phyloP scores from a whole-genome alignment of 306 rosid genomes.

The Prinsepia uniflora region DNA sequence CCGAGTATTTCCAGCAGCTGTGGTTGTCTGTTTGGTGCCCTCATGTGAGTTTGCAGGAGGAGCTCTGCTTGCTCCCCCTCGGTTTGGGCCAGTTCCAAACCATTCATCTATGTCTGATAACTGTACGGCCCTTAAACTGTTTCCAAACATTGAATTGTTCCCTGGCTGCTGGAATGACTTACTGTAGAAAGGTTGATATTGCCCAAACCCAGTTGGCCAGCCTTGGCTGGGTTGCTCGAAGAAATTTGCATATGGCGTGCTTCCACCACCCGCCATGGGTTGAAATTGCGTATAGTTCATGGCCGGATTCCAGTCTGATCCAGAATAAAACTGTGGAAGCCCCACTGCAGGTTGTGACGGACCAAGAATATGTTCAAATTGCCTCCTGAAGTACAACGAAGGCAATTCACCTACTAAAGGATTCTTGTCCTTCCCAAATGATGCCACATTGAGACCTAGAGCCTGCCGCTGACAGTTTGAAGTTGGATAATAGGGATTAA shows the following conservation, averaged over 20 bases:
- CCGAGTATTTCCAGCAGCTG: too few relatives aligned
- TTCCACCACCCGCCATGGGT: conserved; percentile 4
- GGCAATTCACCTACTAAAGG: neutral
- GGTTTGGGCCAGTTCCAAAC: neutral
- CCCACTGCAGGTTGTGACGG: neutral
- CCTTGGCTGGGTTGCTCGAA: conserved; percentile 14
- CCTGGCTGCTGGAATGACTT: neutral
- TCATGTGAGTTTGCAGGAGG: neutral
- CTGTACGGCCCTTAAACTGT: neutral
- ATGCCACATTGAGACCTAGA: conserved; percentile 3
- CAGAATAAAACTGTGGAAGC: neutral
- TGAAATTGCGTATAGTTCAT: neutral
- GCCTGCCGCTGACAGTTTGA: neutral
- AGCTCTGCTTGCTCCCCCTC: neutral
- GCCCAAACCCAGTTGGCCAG: conserved; percentile 3
- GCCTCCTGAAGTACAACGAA: neutral
- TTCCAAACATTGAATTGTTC: neutral
- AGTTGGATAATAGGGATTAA: neutral
- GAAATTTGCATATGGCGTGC: neutral
- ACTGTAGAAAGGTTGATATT: conserved; percentile 3
- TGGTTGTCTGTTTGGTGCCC: neutral
- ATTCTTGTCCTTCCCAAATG: neutral
- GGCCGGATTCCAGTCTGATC: neutral
- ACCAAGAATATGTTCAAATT: neutral
- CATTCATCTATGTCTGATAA: conserved; percentile 12